These are phyloP conservation scores for Boletus bicolor DNA, from an alignment of 768 basidiomycete species.

Conservation along the genomic window DNA sequence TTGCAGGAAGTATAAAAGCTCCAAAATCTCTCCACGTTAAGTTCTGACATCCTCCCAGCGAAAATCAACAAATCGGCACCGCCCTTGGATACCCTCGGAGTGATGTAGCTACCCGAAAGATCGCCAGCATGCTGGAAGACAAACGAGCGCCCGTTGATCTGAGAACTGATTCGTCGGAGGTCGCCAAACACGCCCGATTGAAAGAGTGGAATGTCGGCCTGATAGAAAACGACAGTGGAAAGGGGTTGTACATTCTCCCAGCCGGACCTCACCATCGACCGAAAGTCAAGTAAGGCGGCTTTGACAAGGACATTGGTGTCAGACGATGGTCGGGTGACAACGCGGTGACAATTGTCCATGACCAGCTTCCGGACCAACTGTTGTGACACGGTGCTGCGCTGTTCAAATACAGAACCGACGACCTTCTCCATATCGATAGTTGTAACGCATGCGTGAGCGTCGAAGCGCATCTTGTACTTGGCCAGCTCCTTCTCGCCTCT, in stretches of 20 bases:
- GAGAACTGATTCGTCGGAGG: slow-evolving; percentile 14
- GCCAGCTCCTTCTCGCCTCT: slow-evolving; percentile 32
- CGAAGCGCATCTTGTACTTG: slow-evolving; percentile 35
- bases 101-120: slow-evolving; percentile 12
- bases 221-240: slow-evolving; percentile 20
- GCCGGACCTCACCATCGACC: slow-evolving; percentile 24
- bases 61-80: slow-evolving; percentile 27
- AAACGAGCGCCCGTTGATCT: slow-evolving; percentile 24
- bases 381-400: slow-evolving; percentile 22
- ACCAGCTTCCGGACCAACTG: slow-evolving; percentile 21
- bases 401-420: slow-evolving; percentile 15
- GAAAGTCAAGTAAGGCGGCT: slow-evolving; percentile 26
- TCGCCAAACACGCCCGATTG: slow-evolving; percentile 15
- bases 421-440: slow-evolving; percentile 25
- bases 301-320: slow-evolving; percentile 24
- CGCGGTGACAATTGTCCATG: slow-evolving; percentile 15
- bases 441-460: slow-evolving; percentile 42
- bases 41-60: slow-evolving; percentile 7
- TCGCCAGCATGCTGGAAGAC: slow-evolving; percentile 21
- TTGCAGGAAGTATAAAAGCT: slow-evolving; percentile 16
- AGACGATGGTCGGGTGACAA: slow-evolving; percentile 14
- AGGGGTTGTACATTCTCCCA: slow-evolving; percentile 22
- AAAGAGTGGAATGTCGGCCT: slow-evolving; percentile 15
- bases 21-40: slow-evolving; percentile 8
- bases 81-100: slow-evolving; percentile 19